Evolutionary conservation across 148 eudicot genomes (phyloP).

Genomic region (Rhododendron ovatum): DNA sequence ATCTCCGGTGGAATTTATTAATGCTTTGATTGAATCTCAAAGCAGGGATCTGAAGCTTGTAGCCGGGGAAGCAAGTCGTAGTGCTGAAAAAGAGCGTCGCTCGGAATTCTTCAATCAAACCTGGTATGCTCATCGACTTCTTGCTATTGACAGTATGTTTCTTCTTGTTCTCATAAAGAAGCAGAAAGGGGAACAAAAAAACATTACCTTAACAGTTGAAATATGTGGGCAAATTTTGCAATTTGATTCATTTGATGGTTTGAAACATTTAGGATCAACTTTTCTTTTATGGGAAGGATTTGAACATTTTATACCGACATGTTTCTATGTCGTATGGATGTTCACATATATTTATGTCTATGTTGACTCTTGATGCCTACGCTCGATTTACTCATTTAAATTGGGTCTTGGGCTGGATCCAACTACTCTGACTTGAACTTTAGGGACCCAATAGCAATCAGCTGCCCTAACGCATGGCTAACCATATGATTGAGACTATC

Average conservation of each 20-base stretch:
- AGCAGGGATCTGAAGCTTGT: conserved; percentile 76
- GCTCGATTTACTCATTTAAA: not conserved
- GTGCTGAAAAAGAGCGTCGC: conserved; percentile 70
- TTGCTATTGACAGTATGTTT: not conserved
- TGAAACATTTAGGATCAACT: not conserved
- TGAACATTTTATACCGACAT: not conserved
- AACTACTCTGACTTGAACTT: not conserved
- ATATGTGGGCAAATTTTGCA: not conserved
- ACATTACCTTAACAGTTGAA: not conserved
- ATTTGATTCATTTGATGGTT: not conserved
- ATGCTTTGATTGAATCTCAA: conserved; percentile 85
- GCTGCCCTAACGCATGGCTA: not conserved
- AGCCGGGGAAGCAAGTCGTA: conserved; percentile 74
- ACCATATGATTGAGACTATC: not conserved
- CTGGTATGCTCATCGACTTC: conserved; percentile 45
- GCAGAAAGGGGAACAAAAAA: not conserved
- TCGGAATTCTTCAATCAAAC: conserved; percentile 92
- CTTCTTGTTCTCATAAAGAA: not conserved
- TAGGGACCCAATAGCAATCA: not conserved
- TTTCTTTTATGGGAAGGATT: not conserved
- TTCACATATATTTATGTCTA: not conserved
- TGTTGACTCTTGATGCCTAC: not conserved
- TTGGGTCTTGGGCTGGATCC: not conserved
- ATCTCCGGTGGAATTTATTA: conserved; percentile 84
- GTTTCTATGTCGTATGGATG: not conserved